Base-by-base conservation (phyloP, 2,329 filamentous ascomycete species). In the Colletotrichum sp. region DNA sequence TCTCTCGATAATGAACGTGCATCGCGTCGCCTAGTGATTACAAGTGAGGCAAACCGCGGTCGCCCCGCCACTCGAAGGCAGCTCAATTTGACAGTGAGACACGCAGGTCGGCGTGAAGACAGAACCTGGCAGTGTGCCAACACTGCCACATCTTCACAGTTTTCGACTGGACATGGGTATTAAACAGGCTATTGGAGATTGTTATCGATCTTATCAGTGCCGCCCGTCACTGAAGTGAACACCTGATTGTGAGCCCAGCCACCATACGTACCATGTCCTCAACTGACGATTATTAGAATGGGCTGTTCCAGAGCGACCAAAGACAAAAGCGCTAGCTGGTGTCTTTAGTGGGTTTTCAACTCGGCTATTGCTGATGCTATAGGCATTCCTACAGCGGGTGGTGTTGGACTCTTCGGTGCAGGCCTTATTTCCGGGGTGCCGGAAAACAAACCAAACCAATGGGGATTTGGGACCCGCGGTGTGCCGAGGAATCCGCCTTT, bases 1-100 rank as follows among this genome's bases (percentile, higher is more conserved):
- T 48, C 11, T 48, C 19, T 48, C 9, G 2, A 7, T 0, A 0
- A n/a, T 48, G 11, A 22, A 48, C 44, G 44, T 2, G 1, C 44
- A 48, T 48, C 11, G 44, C n/a, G n/a, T 48, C 44, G n/a, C 44
- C 44, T 48, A 12, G 5, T 22, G 0, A 39, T 39, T 39, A 48
- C 0, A n/a, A 4, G 0, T 13, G 44, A 3, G n/a, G 44, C n/a
- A 22, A 48, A 48, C n/a, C 44, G 11, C n/a, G 0, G 44, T 48
- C 1, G n/a, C 11, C 44, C n/a, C 11, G 44, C 44, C 44, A 22
- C 0, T 3, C 2, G n/a, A 12, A 22, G 19, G 44, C 44, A 48
- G 44, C 44, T 13, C 44, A 22, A 48, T 12, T 22, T 13, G 44
- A 48, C 19, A 48, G 1, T 48, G 44, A 48, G n/a, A 48, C 44